A percentile compares a stretch with the other conserved stretches of the same genome.
Evolutionary conservation across 2,329 filamentous ascomycete genomes (phyloP).

Genomic region (Arthroderma uncinatum): DNA sequence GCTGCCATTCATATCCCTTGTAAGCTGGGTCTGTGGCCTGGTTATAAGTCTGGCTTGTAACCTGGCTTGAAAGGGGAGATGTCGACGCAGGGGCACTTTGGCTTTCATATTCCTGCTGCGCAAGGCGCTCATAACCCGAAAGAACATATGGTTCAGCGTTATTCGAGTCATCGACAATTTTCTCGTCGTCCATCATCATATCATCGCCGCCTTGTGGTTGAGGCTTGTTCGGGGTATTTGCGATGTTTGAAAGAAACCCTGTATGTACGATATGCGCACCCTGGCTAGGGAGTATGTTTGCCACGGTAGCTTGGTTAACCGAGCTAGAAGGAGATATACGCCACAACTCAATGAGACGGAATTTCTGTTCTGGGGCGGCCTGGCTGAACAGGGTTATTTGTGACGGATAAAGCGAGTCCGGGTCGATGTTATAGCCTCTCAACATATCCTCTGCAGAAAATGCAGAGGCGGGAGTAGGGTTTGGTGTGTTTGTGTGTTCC

Average conservation of each 20-base stretch:
- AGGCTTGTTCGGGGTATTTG: not conserved
- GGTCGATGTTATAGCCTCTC: constrained; percentile 57
- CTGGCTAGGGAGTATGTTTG: not conserved
- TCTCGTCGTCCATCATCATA: constrained; percentile 39
- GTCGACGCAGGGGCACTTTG: constrained; percentile 9
- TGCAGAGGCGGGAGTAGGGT: constrained; percentile 36
- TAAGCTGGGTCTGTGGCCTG: constrained; percentile 34
- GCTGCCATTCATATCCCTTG: constrained; percentile 30
- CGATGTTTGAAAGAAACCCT: not conserved
- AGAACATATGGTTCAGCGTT: constrained; percentile 73
- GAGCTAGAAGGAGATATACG: constrained; percentile 61
- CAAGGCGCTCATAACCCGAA: constrained; percentile 64
- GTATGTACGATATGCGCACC: constrained; percentile 1
- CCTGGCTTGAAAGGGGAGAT: constrained; percentile 19
- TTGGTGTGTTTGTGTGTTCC: not conserved
- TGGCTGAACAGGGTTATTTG: constrained; percentile 70
- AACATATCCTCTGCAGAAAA: constrained; percentile 46
- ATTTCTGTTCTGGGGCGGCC: constrained; percentile 59
- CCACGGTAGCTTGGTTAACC: constrained; percentile 37
- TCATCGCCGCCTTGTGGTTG: constrained; percentile 11
- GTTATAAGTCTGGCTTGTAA: constrained; percentile 22
- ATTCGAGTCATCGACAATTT: constrained; percentile 22
- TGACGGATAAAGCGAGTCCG: constrained; percentile 55
- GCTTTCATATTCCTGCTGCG: constrained; percentile 46
- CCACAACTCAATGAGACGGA: constrained; percentile 74